Evolutionary conservation across 768 basidiomycete species (phyloP).

Genomic region (Rhodotorula babjevae): DNA sequence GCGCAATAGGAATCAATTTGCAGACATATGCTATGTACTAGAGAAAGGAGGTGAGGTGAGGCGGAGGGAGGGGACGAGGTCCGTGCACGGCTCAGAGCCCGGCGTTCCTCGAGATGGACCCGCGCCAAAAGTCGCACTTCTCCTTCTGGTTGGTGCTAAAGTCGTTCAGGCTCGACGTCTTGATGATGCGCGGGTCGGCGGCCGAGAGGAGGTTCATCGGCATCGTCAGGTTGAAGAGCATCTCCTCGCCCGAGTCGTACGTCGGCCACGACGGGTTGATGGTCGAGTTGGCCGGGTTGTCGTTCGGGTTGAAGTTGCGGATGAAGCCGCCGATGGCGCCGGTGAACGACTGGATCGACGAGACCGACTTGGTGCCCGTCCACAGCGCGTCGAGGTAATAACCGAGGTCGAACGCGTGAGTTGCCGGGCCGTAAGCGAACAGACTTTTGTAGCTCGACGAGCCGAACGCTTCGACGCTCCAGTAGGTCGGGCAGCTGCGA

Average conservation of each 20-base stretch:
- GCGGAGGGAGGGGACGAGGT: too few relatives aligned
- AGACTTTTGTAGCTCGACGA: too few relatives aligned
- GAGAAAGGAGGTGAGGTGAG: too few relatives aligned
- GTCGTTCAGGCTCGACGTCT: neutral
- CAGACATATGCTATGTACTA: too few relatives aligned
- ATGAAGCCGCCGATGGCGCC: conserved; percentile 1
- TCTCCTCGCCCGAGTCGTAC: neutral
- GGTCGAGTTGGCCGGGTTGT: neutral
- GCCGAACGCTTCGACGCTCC: too few relatives aligned
- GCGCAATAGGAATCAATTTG: too few relatives aligned
- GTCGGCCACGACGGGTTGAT: conserved; percentile 1
- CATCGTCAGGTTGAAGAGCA: neutral
- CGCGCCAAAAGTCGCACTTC: conserved; percentile 7
- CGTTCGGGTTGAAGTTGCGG: neutral
- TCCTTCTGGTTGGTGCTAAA: neutral
- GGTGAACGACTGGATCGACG: neutral
- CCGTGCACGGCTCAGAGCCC: neutral
- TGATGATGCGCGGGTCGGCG: too few relatives aligned
- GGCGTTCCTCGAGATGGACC: neutral
- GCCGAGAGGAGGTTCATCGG: neutral
- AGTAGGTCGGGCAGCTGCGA: too few relatives aligned
- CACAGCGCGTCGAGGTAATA: neutral
- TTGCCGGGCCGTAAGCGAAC: too few relatives aligned
- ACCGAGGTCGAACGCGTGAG: too few relatives aligned
- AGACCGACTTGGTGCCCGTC: neutral